Conservation (phyloP, 164 flowering plant genomes). For the Annona squamosa region DNA sequence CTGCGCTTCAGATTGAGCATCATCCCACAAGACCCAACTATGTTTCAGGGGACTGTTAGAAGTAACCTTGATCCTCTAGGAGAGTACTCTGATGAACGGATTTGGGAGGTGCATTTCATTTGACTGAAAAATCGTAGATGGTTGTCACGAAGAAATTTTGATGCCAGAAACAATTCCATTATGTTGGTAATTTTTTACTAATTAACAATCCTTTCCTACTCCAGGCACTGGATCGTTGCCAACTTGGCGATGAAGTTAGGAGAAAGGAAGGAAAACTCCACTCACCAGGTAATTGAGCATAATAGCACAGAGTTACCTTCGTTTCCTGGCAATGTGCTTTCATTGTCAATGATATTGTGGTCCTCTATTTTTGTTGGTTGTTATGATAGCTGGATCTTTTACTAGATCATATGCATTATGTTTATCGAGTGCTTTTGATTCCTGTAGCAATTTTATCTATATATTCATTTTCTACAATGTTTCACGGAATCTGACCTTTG, state of each 20-base stretch:
- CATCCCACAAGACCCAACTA: conserved; percentile 43
- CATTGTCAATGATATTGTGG: neutral
- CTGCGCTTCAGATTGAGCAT: conserved; percentile 37
- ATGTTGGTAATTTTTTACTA: neutral
- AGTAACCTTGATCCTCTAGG: conserved; percentile 37
- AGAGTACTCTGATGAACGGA: conserved; percentile 33
- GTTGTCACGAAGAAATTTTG: no score
- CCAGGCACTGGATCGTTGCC: conserved; percentile 40
- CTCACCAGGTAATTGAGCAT: conserved; percentile 20
- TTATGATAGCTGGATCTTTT: neutral
- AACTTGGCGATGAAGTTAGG: conserved; percentile 33
- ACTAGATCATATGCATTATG: neutral
- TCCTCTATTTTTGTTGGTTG: neutral
- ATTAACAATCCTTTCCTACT: conserved; percentile 4
- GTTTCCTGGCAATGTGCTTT: no score
- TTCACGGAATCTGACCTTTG: neutral
- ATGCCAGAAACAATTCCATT: neutral
- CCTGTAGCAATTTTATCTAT: neutral
- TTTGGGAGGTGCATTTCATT: conserved; percentile 30
- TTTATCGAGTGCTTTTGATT: neutral
- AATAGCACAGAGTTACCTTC: no score
- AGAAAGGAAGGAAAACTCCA: conserved; percentile 30
- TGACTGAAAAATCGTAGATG: neutral
- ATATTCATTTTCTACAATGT: neutral
- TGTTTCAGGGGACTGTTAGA: conserved; percentile 38